A percentile compares a stretch with the other conserved stretches of the same genome.
phyloP scores from a whole-genome alignment of 208 protist genomes.

The Leishmania tropica region DNA sequence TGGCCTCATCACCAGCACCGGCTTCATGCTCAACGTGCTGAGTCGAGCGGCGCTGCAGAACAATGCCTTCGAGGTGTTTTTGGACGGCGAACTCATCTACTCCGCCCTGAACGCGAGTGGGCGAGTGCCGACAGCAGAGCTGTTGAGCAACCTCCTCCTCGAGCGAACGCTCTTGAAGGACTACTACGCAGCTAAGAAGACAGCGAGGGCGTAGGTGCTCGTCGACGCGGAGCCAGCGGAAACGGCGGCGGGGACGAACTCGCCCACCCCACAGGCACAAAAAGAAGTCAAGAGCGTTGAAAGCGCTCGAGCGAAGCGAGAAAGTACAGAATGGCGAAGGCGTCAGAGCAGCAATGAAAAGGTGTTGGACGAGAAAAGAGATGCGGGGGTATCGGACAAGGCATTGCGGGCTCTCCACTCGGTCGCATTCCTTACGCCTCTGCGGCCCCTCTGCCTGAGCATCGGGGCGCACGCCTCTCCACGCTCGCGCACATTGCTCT shows the following conservation, averaged over 20 bases:
- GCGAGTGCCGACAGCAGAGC: slow-evolving; percentile 30
- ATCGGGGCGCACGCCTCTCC: neutral
- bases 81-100: slow-evolving; percentile 54
- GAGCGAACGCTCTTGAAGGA: slow-evolving; percentile 42
- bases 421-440: neutral
- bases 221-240: neutral
- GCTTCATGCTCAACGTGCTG: slow-evolving; percentile 56
- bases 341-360: neutral
- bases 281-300: neutral
- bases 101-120: slow-evolving; percentile 43
- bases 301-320: neutral
- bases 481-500: neutral
- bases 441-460: neutral
- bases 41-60: slow-evolving; percentile 37
- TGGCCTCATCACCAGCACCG: slow-evolving; percentile 39
- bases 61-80: slow-evolving; percentile 73
- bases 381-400: neutral
- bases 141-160: slow-evolving; percentile 42
- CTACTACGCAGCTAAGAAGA: slow-evolving; percentile 13
- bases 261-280: neutral
- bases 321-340: too few relatives aligned
- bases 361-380: neutral
- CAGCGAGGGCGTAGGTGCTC: neutral
- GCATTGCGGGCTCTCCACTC: too few relatives aligned
- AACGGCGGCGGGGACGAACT: neutral